Evolutionary conservation across 129 eudicot genomes (phyloP).

Genomic region (Pseudognaphalium luteoalbum): DNA sequence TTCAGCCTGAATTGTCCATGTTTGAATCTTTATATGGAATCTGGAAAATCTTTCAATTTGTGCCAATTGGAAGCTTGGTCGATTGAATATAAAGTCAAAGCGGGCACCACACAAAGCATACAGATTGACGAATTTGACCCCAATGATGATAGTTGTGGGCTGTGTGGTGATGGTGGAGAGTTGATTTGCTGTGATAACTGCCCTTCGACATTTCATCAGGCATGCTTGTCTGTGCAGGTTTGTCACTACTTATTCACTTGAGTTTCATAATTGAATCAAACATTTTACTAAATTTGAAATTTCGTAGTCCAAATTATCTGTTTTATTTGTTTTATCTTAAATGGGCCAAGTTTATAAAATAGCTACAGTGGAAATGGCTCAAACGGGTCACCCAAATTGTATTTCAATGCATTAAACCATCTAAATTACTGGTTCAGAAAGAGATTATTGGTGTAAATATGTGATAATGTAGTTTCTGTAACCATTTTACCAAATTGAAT

Average conservation of each 20-base stretch:
- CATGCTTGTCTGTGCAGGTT: constrained; percentile 81
- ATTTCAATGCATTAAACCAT: constrained; percentile 13
- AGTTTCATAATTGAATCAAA: constrained; percentile 4
- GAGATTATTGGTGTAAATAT: not conserved
- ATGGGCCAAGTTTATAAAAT: not conserved
- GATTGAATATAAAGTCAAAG: constrained; percentile 74
- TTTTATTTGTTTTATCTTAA: not conserved
- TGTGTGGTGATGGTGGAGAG: constrained; percentile 97
- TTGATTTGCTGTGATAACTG: constrained; percentile 92
- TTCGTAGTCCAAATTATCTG: not conserved
- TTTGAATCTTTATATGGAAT: constrained; percentile 78
- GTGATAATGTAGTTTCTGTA: not conserved
- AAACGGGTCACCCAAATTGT: not conserved
- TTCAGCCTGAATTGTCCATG: constrained; percentile 68
- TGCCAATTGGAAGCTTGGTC: constrained; percentile 98
- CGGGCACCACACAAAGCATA: constrained; percentile 34
- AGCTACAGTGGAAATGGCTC: constrained; percentile 12
- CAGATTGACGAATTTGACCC: constrained; percentile 56
- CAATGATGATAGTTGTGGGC: constrained; percentile 92
- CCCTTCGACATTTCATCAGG: constrained; percentile 89
- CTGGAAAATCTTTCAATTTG: constrained; percentile 67
- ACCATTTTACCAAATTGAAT: not conserved
- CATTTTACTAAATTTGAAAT: not conserved
- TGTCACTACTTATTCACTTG: constrained; percentile 14
- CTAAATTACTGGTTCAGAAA: not conserved